phyloP scores from a whole-genome alignment of 306 rosid genomes.

The Nissolia schottii region DNA sequence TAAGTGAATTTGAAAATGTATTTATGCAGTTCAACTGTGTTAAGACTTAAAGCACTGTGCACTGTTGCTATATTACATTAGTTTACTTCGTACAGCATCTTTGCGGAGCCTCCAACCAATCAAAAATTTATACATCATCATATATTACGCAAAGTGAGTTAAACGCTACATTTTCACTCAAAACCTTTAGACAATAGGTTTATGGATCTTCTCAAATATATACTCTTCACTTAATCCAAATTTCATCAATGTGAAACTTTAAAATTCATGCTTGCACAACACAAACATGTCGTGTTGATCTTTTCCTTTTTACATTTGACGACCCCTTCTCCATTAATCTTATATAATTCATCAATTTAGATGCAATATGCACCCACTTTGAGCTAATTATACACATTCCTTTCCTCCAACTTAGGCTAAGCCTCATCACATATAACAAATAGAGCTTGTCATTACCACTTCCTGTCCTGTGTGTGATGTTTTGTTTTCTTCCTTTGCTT shows the following conservation, averaged over 20 bases:
- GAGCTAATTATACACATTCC: constrained; percentile 29
- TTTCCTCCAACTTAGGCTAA: constrained; percentile 43
- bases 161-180: no score
- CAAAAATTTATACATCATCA: no score
- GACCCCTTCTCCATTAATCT: constrained; percentile 22
- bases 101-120: no score
- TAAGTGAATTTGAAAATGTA: background rate
- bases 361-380: constrained; percentile 18
- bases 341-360: constrained; percentile 2
- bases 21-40: background rate
- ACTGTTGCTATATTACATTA: background rate
- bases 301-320: constrained; percentile 11
- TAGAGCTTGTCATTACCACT: constrained; percentile 24
- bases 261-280: no score
- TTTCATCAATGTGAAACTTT: no score
- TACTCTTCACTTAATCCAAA: no score
- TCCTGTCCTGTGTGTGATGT: constrained; percentile 14
- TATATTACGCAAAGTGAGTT: no score
- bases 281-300: background rate
- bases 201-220: no score
- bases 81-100: background rate
- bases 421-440: constrained; percentile 34
- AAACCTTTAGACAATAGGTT: no score
- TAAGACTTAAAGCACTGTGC: constrained; percentile 19
- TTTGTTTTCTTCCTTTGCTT: constrained; percentile 8